Conservation (phyloP, 306 rosid genomes). For the Vigna radiata region DNA sequence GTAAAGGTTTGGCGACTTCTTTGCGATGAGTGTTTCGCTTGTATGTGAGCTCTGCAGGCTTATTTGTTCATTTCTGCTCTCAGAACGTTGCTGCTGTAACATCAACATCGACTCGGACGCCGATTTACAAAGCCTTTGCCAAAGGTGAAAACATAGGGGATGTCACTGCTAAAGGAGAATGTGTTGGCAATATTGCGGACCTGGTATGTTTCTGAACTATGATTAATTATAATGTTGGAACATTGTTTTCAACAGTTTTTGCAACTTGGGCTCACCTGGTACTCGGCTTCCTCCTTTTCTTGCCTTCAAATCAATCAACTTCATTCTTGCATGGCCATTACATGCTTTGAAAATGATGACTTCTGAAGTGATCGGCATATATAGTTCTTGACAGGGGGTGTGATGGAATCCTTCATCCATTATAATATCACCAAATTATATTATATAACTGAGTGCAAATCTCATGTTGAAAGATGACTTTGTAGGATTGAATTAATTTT, state of each 20-base stretch:
- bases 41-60: conserved; percentile 40
- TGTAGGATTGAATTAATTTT: no score
- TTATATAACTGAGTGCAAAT: no score
- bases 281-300: conserved; percentile 15
- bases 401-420: no score
- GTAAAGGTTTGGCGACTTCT: conserved; percentile 64
- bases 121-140: conserved; percentile 98
- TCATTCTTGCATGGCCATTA: background rate
- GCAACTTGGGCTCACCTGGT: conserved; percentile 5
- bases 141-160: conserved; percentile 99
- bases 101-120: conserved; percentile 97
- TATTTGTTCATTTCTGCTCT: conserved; percentile 41
- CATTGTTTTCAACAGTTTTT: conserved; percentile 29
- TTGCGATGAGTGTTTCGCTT: background rate
- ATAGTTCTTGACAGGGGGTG: no score
- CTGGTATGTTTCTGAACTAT: conserved; percentile 69
- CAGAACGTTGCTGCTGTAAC: conserved; percentile 98
- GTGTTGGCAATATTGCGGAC: conserved; percentile 96
- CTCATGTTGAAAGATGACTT: no score
- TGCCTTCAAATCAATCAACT: conserved; percentile 31
- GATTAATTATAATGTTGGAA: conserved; percentile 6
- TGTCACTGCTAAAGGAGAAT: conserved; percentile 99
- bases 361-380: conserved; percentile 12
- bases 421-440: no score
- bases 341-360: conserved; percentile 32